These are phyloP conservation scores for Cymbidium sinense DNA, from an alignment of 106 monocot genomes.

Conservation along the genomic window DNA sequence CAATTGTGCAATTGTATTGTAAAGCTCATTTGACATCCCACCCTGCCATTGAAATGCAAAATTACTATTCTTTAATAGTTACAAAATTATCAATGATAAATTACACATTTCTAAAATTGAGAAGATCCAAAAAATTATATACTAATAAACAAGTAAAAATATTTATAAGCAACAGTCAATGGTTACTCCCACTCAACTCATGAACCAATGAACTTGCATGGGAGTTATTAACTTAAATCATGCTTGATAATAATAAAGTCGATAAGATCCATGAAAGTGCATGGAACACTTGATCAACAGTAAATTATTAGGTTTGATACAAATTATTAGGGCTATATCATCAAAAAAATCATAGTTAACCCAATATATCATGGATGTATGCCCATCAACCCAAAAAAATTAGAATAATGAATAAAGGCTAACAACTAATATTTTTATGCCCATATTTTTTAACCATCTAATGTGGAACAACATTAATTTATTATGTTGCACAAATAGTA, in stretches of 20 bases:
- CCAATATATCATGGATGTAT: not conserved
- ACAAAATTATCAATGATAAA: not conserved
- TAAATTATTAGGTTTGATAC: not conserved
- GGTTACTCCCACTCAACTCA: not conserved
- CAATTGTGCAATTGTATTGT: conserved; percentile 94
- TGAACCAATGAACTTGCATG: not conserved
- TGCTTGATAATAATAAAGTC: not conserved
- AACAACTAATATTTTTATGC: not conserved
- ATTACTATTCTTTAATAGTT: not conserved
- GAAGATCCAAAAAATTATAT: not conserved
- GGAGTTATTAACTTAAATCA: not conserved
- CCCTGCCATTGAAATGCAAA: conserved; percentile 42
- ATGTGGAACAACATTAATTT: not conserved
- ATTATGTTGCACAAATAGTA: not conserved
- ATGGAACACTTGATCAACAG: not conserved
- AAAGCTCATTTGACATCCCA: conserved; percentile 97
- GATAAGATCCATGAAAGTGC: not conserved
- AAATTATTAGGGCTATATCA: not conserved
- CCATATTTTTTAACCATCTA: not conserved
- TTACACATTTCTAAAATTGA: not conserved
- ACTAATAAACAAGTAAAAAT: not conserved
- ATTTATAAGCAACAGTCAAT: not conserved
- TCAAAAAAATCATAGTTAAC: not conserved
- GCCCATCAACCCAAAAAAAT: not conserved
- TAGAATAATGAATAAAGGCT: not conserved